Evolutionary conservation across 352 stramenopile genomes (phyloP).

Genomic region (Phytophthora fragariaefolia): DNA sequence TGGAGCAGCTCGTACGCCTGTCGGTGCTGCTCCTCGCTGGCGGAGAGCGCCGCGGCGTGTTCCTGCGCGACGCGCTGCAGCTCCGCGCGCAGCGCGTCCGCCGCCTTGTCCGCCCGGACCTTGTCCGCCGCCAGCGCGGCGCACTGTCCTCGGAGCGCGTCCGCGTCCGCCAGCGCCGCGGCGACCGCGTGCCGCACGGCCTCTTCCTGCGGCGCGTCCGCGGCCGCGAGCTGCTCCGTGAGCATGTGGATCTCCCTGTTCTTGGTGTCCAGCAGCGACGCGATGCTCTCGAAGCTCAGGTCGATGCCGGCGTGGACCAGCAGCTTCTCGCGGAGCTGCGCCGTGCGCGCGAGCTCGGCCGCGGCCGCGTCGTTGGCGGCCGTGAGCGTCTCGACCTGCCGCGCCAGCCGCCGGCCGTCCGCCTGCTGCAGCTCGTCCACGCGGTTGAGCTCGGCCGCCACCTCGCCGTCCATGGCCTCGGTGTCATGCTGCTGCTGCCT

Average conservation of each 20-base stretch:
- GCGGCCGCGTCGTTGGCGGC: constrained; percentile 21
- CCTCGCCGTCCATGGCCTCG: constrained; percentile 61
- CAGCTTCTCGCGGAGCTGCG: constrained; percentile 51
- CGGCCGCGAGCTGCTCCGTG: constrained; percentile 33
- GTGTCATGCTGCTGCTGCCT: constrained; percentile 67
- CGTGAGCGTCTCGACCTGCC: constrained; percentile 40
- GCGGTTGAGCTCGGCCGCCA: constrained; percentile 67
- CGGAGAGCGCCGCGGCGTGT: constrained; percentile 21
- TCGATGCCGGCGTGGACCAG: constrained; percentile 48
- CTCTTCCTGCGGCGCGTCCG: constrained; percentile 26
- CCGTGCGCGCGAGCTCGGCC: constrained; percentile 39
- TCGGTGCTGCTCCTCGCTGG: constrained; percentile 24
- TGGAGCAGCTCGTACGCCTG: constrained; percentile 4
- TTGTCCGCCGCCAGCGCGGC: constrained; percentile 19
- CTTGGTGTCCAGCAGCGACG: constrained; percentile 55
- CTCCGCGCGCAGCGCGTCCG: constrained; percentile 28
- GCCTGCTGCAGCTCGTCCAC: constrained; percentile 36
- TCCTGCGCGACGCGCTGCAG: constrained; percentile 37
- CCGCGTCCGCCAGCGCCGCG: constrained; percentile 27
- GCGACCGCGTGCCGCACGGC: constrained; percentile 30
- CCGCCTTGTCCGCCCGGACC: constrained; percentile 16
- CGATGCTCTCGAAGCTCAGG: constrained; percentile 52
- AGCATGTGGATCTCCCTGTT: constrained; percentile 55
- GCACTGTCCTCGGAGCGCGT: constrained; percentile 23
- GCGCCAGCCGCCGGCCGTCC: constrained; percentile 15